phyloP scores from a whole-genome alignment of 257 asterid genomes.

The Capsicum rhomboideum region DNA sequence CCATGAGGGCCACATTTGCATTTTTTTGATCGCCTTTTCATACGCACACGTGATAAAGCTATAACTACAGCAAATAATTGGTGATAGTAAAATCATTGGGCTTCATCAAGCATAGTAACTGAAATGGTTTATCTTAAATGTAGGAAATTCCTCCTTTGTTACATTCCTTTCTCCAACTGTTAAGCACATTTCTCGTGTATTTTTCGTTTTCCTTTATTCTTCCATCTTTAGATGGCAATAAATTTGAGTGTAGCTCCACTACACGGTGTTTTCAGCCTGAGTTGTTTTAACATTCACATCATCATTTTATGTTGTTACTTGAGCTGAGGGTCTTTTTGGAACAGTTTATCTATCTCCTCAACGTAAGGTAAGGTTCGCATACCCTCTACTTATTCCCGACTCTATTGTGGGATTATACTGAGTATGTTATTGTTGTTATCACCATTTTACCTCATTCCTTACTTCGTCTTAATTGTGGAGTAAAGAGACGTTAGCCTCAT shows the following conservation, averaged over 20 bases:
- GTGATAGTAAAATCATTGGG: not conserved
- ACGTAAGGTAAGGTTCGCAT: not conserved
- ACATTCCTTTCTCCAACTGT: not conserved
- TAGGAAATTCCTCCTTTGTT: not conserved
- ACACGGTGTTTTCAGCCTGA: not conserved
- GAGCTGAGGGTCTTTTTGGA: rapidly evolving
- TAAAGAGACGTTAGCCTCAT: not conserved
- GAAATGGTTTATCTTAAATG: not conserved
- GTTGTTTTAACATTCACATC: not conserved
- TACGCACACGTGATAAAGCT: conserved; percentile 23
- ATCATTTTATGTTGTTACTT: not conserved
- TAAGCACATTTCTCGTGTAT: not conserved
- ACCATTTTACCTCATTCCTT: not conserved
- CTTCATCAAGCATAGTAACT: not conserved
- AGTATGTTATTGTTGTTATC: not conserved
- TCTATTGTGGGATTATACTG: not conserved
- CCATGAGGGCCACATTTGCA: conserved; percentile 39
- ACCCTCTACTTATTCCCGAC: not conserved
- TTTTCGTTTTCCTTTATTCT: not conserved
- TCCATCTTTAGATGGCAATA: not conserved
- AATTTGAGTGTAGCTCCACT: not conserved
- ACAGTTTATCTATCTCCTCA: rapidly evolving
- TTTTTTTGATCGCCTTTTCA: not conserved
- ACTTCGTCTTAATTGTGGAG: not conserved
- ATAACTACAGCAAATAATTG: conserved; percentile 7